Evolutionary conservation across 2,329 filamentous ascomycete genomes (phyloP).

Genomic region (Aspergillus costaricaensis): DNA sequence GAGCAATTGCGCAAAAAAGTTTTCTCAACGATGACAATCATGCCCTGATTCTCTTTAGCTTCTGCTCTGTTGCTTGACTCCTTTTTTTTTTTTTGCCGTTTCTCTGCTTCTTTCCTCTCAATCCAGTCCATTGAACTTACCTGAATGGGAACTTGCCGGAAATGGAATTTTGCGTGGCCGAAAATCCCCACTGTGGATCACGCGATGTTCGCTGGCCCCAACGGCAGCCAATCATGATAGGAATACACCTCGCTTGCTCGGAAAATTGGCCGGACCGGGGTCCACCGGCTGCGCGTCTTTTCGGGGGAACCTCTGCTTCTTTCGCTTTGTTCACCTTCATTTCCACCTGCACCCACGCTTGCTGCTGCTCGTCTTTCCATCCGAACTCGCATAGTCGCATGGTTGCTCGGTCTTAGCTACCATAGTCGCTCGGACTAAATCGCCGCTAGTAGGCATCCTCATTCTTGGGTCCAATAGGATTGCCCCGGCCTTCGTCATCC

Average conservation of each 20-base stretch:
- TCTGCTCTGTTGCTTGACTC: no score
- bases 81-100: no score
- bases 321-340: background rate
- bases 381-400: constrained; percentile 4
- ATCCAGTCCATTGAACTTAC: no score
- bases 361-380: background rate
- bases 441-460: constrained; percentile 4
- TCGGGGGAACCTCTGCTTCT: background rate
- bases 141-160: background rate
- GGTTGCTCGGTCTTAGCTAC: constrained; percentile 6
- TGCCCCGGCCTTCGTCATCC: background rate
- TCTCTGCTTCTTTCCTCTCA: background rate
- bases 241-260: background rate
- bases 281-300: constrained; percentile 6
- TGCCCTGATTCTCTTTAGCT: no score
- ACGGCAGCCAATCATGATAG: background rate
- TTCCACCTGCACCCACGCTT: background rate
- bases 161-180: constrained; percentile 5
- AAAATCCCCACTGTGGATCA: constrained; percentile 6
- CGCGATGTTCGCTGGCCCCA: no score
- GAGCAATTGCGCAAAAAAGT: no score
- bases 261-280: constrained; percentile 1
- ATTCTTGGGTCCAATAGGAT: background rate
- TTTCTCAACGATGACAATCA: no score
- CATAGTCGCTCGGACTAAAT: constrained; percentile 6